Base-by-base conservation (phyloP, 2,329 filamentous ascomycete genomes). In the Alternaria brassicae region DNA sequence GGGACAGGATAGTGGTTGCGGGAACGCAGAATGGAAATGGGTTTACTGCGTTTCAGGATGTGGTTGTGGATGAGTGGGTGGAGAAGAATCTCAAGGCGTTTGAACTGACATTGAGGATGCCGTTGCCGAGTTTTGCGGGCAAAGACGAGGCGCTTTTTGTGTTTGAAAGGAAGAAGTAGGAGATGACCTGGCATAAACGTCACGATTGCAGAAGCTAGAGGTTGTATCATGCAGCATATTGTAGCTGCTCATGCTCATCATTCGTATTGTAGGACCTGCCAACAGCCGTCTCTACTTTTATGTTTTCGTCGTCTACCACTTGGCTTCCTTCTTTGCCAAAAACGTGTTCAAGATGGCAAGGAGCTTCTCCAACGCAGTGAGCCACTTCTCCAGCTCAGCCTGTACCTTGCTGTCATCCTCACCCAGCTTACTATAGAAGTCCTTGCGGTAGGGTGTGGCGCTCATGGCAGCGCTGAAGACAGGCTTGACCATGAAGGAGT, bases 391-490 rank as follows among this genome's bases (percentile, higher is more conserved):
- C 72, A 97, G 79, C 73, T 91, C 87, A 55, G 80, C 75, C 50
- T 83, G 71, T 48, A 95, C 89, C 79, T 89, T 86, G 12, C 72
- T 74, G 37, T 85, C 79, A 73, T 91, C 86, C 19, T 83, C 82
- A 36, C 91, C 93, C 41, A 99, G 84, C 86, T 97, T 97, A 66
- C 81, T 81, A 78, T 97, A 98, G 77, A 99, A 98, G 80, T 94
- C 91, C 78, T 91, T 92, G 69, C 94, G 88, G 85, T 97, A 97
- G 2, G 95, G 95, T 68, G 91, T 94, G 17, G 93, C 93, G 70
- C 87, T 87, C 93, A 99, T 97, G 77, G 94, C 94, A 62, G 93
- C 90, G 71, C 86, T 91, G 86, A 98, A 98, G 76, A 97, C 85
- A 61, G 92, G 92, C 85, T 96, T 97, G 72, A 97, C 83, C 63